Conservation (phyloP, 352 stramenopile species). For the Phytophthora tubulina region DNA sequence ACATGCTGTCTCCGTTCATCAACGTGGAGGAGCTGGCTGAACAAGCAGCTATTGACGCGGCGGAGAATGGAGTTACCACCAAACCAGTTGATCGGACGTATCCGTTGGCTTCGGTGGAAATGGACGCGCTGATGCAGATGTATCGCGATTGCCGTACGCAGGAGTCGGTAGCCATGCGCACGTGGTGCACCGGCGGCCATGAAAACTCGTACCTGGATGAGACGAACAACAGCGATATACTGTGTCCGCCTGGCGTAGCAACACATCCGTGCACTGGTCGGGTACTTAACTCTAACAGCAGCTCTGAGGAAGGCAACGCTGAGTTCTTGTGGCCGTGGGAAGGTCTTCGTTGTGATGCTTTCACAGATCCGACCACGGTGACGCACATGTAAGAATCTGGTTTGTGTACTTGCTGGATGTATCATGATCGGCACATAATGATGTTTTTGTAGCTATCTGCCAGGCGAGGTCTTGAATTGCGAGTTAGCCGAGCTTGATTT, state of each 20-base stretch:
- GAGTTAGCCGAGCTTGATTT: constrained; percentile 63
- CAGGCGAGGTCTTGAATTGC: constrained; percentile 58
- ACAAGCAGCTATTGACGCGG: constrained; percentile 24
- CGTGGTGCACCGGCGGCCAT: constrained; percentile 65
- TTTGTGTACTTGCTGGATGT: neutral
- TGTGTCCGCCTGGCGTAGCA: constrained; percentile 57
- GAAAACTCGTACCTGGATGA: constrained; percentile 21
- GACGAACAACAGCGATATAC: neutral
- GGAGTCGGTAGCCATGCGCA: constrained; percentile 56
- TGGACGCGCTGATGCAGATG: constrained; percentile 57
- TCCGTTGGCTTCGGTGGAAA: constrained; percentile 52
- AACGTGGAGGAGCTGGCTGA: constrained; percentile 45
- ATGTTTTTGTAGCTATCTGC: constrained; percentile 54
- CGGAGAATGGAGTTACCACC: constrained; percentile 9
- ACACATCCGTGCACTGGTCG: constrained; percentile 77
- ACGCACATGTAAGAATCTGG: constrained; percentile 66
- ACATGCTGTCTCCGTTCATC: constrained; percentile 52
- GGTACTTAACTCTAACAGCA: constrained; percentile 49
- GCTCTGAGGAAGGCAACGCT: constrained; percentile 1
- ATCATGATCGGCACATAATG: neutral
- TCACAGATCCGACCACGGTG: constrained; percentile 74
- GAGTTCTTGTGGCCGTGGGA: constrained; percentile 78
- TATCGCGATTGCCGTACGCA: constrained; percentile 57
- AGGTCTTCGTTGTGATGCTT: constrained; percentile 71
- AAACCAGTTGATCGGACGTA: constrained; percentile 62